Conservation (phyloP, 2,329 filamentous ascomycete species). For the Shiraia sp. region DNA sequence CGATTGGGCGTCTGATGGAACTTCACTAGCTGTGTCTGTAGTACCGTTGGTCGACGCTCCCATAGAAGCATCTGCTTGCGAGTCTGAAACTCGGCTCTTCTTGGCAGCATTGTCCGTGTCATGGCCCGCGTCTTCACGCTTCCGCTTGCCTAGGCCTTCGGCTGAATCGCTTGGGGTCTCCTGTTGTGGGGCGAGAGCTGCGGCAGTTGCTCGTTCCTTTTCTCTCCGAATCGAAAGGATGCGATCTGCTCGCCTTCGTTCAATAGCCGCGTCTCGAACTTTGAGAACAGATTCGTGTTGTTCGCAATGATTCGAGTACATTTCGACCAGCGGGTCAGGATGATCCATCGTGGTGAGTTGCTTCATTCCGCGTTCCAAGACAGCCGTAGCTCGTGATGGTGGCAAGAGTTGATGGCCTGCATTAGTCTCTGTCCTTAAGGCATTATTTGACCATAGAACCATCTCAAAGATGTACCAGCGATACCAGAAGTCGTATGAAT, state of each 20-base stretch:
- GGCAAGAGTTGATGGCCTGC: constrained; percentile 56
- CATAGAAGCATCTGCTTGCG: constrained; percentile 5
- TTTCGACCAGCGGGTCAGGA: constrained; percentile 74
- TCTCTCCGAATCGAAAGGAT: constrained; percentile 60
- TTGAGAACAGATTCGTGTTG: constrained; percentile 82
- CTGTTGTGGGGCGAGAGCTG: constrained; percentile 51
- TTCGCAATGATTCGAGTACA: constrained; percentile 80
- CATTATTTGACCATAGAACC: constrained; percentile 65
- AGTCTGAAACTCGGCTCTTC: constrained; percentile 60
- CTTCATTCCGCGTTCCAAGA: constrained; percentile 72
- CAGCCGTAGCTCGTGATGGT: constrained; percentile 73
- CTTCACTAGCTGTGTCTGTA: constrained; percentile 34
- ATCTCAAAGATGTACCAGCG: constrained; percentile 93
- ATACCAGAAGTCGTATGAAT: constrained; percentile 92
- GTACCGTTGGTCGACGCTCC: constrained; percentile 17
- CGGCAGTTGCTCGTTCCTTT: constrained; percentile 61
- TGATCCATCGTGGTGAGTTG: constrained; percentile 68
- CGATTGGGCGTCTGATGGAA: constrained; percentile 36
- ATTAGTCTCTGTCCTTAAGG: constrained; percentile 55
- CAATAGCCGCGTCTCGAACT: constrained; percentile 73
- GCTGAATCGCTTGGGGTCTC: constrained; percentile 17
- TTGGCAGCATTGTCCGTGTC: constrained; percentile 64
- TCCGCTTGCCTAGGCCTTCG: constrained; percentile 69
- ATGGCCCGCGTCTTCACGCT: constrained; percentile 61
- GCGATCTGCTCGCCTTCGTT: constrained; percentile 65